Base-by-base conservation (phyloP, 371 early-diverging fungal genomes). In the Mortierella sp. region DNA sequence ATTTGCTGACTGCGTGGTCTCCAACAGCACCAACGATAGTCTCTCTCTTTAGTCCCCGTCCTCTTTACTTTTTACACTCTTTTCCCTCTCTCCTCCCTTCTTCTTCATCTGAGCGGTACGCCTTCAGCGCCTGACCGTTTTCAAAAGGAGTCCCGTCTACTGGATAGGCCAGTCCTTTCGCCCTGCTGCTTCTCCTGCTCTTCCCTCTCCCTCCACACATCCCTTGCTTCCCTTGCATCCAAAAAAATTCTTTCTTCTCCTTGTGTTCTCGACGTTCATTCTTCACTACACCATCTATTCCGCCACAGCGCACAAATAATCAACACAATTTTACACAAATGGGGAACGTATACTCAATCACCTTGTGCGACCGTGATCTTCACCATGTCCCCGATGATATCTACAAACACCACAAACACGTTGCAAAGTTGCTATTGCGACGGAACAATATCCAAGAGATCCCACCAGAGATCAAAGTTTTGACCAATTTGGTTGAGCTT, bases 321-420 rank as follows among this genome's bases (percentile, higher is more conserved):
- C 14, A 34, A 2, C 37, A 34, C 14, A 7, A 4, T 14, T 11
- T 34, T 34, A 34, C n/a, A 23, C 32, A 55, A 31, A 65, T 75
- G 75, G 75, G 75, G 7, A 75, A 75, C 60, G 69, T 69, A 27
- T 75, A 75, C 44, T 75, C 75, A 19, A 75, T 75, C 57, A 75
- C 69, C 21, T 49, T 75, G 19, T 75, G 75, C 50, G 75, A 75
- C 44, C 59, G 75, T 11, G 75, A 68, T 39, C 69, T 75, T 8
- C 64, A 68, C 50, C 69, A 75, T 42, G 64, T 75, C 15, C 75
- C 75, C 9, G 75, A 75, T 41, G 69, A 75, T 32, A 75, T 75
- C n/a, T 75, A 75, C 44, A 75, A 60, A 51, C 69, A 68, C 49
- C 75, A 75, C 39, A 75, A 69, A 51, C 69, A 75, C 52, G 75